These are phyloP conservation scores for Tephrocybe sp. DNA, from an alignment of 768 basidiomycete genomes.

Conservation along the genomic window DNA sequence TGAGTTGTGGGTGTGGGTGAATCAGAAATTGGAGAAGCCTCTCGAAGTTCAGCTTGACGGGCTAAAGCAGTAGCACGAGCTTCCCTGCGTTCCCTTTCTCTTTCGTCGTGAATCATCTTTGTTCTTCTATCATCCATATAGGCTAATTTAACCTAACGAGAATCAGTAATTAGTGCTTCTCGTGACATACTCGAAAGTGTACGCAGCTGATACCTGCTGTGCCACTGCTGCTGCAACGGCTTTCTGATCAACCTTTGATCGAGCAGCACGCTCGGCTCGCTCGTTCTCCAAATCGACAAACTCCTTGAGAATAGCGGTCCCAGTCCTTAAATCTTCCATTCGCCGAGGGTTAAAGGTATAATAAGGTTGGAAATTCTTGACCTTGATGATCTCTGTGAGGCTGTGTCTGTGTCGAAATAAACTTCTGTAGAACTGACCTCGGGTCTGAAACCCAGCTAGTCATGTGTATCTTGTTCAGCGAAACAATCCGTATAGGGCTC, in stretches of 20 bases:
- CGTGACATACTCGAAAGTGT: too few relatives aligned
- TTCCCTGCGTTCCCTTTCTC: conserved; percentile 53
- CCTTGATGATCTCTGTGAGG: conserved; percentile 35
- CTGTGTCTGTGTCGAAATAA: neutral
- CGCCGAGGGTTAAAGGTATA: conserved; percentile 60
- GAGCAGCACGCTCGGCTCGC: conserved; percentile 47
- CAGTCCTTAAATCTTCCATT: conserved; percentile 58
- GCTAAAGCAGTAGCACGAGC: conserved; percentile 35
- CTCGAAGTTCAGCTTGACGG: conserved; percentile 15
- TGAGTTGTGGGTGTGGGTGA: conserved; percentile 19
- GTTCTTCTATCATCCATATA: conserved; percentile 77
- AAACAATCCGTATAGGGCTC: conserved; percentile 2
- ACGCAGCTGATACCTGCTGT: conserved; percentile 47
- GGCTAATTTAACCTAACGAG: conserved; percentile 66
- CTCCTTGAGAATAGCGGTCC: conserved; percentile 66
- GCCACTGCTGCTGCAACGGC: conserved; percentile 52
- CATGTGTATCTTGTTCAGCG: conserved; percentile 11
- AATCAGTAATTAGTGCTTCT: neutral
- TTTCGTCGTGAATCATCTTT: conserved; percentile 53
- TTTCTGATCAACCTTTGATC: conserved; percentile 57
- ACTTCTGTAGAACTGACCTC: conserved; percentile 43
- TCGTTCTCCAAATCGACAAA: conserved; percentile 51
- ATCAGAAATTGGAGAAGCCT: conserved; percentile 1
- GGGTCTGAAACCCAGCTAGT: conserved; percentile 72
- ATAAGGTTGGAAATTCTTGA: conserved; percentile 69